Conservation (phyloP, 805 yeast genomes). For the Yueomyces sp. region DNA sequence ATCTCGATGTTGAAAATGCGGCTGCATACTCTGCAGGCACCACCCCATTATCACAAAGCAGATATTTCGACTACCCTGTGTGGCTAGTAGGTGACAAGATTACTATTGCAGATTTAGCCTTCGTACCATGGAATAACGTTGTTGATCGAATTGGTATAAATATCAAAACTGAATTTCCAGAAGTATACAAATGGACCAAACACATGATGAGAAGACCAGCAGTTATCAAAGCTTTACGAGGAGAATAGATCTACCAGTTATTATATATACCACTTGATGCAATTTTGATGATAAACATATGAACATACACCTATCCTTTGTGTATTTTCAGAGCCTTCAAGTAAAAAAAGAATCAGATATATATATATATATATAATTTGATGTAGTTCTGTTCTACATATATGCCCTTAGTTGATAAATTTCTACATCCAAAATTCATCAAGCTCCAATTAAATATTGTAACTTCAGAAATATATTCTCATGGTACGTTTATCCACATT, state of each 20-base stretch:
- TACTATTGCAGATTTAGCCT: constrained; percentile 80
- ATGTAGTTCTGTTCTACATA: too few relatives aligned
- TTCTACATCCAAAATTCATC: too few relatives aligned
- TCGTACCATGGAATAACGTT: constrained; percentile 95
- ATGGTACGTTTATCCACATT: too few relatives aligned
- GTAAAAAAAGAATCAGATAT: too few relatives aligned
- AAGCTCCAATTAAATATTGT: too few relatives aligned
- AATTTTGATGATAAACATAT: too few relatives aligned
- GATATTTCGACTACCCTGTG: constrained; percentile 84
- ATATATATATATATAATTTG: too few relatives aligned
- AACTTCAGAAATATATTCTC: too few relatives aligned
- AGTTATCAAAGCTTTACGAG: constrained; percentile 74
- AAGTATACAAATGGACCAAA: constrained; percentile 91
- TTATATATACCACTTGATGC: too few relatives aligned
- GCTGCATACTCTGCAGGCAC: constrained; percentile 81
- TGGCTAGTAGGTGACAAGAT: constrained; percentile 85
- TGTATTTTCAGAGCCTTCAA: too few relatives aligned
- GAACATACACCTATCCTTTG: too few relatives aligned
- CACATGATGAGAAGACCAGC: constrained; percentile 93
- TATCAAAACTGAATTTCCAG: constrained; percentile 79
- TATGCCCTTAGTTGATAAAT: too few relatives aligned
- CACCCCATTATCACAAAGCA: constrained; percentile 70
- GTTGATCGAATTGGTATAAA: constrained; percentile 87
- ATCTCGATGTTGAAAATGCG: constrained; percentile 74
- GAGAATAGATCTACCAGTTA: constrained; percentile 28